Evolutionary conservation across 805 yeast genomes (phyloP), one percentile per base, ranked within the genome.

Genomic region (Starmera amethionina): DNA sequence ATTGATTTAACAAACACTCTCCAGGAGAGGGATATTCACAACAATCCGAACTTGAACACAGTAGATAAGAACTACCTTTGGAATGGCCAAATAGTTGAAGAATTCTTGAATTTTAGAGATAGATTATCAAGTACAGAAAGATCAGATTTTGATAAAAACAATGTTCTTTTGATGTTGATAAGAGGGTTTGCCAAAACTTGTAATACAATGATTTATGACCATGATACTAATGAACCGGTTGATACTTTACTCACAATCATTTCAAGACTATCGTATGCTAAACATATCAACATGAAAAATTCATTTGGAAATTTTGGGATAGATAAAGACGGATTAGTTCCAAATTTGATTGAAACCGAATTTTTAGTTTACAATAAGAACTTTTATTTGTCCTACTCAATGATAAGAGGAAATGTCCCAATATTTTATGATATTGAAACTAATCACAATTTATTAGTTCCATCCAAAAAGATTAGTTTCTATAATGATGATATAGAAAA

Each of bases 311-410:
- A 86, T 7, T 72, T 90, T 46, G 97, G 97, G 27, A 77, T 88
- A 19, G 96, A 88, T 58, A 96, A 85, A 50, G 82, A 83, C 46
- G 98, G 98, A 1, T 73, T 83, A 53, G 95, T 89, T 22, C 89
- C 97, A 35, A 88, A 86, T 58, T 87, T 80, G 54, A 85, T 87
- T 29, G 97, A 88, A 54, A 83, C 96, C 0, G 99, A 93, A 54
- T 69, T 87, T 15, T 77, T 93, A 16, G 69, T 79, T 42, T 72
- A 77, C 53, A 65, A 68, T 34, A 63, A 65, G 35, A 46, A 46
- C 5, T 58, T 72, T 62, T 60, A 68, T 63, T 82, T 79, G 51
- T 77, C 96, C 1, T 90, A 82, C 59, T 73, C 82, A 0, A 96
- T 88, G 61, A 72, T 89, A 3, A 67, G 96, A 48, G 98, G 97